phyloP scores from a whole-genome alignment of 495 filamentous ascomycete species.

The Trichoderma reesei region DNA sequence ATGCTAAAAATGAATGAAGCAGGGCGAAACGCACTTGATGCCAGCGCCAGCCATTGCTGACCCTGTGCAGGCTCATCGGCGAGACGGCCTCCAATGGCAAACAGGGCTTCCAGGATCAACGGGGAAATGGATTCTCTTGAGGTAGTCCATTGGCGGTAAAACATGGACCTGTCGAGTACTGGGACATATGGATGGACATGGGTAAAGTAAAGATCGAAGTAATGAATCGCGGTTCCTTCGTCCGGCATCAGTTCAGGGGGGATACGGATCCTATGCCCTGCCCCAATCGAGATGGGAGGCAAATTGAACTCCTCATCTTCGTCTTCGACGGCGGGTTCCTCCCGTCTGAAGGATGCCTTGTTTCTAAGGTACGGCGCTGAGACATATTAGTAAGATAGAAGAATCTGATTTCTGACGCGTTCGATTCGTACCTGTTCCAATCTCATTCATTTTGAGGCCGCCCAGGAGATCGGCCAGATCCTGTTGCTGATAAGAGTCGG shows the following conservation, averaged over 20 bases:
- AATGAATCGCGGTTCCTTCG: conserved; percentile 70
- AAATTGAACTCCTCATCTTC: conserved; percentile 61
- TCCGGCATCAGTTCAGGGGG: conserved; percentile 90
- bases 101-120: conserved; percentile 86
- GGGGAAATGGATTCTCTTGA: conserved; percentile 83
- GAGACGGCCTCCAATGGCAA: conserved; percentile 79
- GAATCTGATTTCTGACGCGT: not conserved
- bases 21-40: conserved; percentile 56
- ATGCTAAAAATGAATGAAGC: not conserved
- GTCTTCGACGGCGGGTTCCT: conserved; percentile 69
- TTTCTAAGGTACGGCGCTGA: conserved; percentile 78
- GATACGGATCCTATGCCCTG: conserved; percentile 73
- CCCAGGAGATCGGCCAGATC: conserved; percentile 75
- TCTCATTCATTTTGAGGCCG: conserved; percentile 78
- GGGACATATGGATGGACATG: conserved; percentile 96
- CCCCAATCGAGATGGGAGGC: conserved; percentile 54
- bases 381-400: conserved; percentile 13
- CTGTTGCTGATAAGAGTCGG: conserved; percentile 57
- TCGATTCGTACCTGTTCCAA: conserved; percentile 63
- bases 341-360: conserved; percentile 45
- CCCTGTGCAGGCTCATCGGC: conserved; percentile 76
- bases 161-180: conserved; percentile 70
- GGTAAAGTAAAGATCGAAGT: conserved; percentile 87
- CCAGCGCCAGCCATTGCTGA: conserved; percentile 89
- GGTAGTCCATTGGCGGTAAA: conserved; percentile 89